A percentile compares a stretch with the other conserved stretches of the same genome.
These are phyloP conservation scores for Immersiporthe knoxdaviesiana DNA, from an alignment of 2,329 filamentous ascomycete genomes.

Conservation along the genomic window DNA sequence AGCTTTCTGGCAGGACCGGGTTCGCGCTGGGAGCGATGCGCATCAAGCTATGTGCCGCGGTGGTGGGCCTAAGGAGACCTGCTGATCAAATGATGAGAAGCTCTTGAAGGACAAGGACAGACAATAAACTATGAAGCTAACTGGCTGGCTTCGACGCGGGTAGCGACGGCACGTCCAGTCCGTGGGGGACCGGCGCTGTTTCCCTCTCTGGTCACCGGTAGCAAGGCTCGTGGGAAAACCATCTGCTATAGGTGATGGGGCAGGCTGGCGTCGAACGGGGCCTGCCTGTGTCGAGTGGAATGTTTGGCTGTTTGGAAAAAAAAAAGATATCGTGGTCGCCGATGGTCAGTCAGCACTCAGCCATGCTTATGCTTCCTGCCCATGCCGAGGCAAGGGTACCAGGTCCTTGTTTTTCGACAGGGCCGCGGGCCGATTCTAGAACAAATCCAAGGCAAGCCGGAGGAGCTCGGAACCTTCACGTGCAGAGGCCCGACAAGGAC, in stretches of 20 bases:
- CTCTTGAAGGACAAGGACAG: not conserved
- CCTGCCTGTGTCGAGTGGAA: not conserved
- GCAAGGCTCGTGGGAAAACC: not conserved
- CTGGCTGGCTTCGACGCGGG: not conserved
- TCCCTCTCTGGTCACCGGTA: not conserved
- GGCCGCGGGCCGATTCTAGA: constrained; percentile 2
- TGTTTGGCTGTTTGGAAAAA: not conserved
- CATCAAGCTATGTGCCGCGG: not conserved
- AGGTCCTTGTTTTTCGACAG: not conserved
- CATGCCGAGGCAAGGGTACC: constrained; percentile 4
- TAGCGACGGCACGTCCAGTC: not conserved
- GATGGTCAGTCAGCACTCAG: not conserved
- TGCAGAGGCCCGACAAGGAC: not conserved
- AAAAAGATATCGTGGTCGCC: not conserved
- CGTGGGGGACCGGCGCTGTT: not conserved
- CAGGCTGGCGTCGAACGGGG: not conserved
- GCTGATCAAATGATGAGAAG: not conserved
- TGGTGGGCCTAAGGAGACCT: not conserved
- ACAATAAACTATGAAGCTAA: not conserved
- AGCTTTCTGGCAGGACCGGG: not conserved
- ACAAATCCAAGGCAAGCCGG: constrained; percentile 1
- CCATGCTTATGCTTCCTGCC: not conserved
- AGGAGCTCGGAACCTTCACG: constrained; percentile 3
- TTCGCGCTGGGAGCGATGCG: not conserved
- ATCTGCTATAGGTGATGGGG: not conserved